Evolutionary conservation across 1,284 basidiomycete species (phyloP), one percentile per base, ranked within the genome.

Genomic region (Xerocomus amazonicus): DNA sequence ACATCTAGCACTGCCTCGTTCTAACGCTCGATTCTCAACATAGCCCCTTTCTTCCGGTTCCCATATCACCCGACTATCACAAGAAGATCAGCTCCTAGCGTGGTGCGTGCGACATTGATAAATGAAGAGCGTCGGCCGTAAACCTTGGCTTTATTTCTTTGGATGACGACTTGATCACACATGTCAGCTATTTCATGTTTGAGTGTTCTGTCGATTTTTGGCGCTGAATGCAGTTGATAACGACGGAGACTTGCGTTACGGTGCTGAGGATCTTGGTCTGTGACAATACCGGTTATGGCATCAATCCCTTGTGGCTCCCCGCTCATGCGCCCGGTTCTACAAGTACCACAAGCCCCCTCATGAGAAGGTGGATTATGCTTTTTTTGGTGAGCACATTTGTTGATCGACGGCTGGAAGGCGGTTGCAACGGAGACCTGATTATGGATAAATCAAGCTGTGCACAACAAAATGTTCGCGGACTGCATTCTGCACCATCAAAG

Each of bases 231-330:
- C 27, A 14, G 6, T 33, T 58, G 56, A 54, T 54, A 36, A 9
- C 38, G 45, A 56, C 43, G 59, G 54, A 58, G 41, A 32, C 6
- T 33, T 10, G 46, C 9, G 23, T 50, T 14, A 32, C 10, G 41
- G 39, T 45, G 43, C 40, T 35, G 43, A 16, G 45, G 23, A 47
- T 41, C 45, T 42, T 37, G 6, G 29, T 12, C 14, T n/a, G 14
- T 28, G 34, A 33, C 12, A 27, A 43, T 8, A n/a, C 28, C 16
- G 26, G 37, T 23, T 13, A 38, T 38, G 12, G 37, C 37, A 26
- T 19, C 26, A 23, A 13, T 3, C 19, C 17, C 23, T 23, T 38
- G 23, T 38, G 10, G 14, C 19, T 5, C 26, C 23, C 13, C 23
- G 26, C 19, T 5, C 37, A 38, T 10, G 5, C 10, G 17, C 16